phyloP scores from a whole-genome alignment of 371 early-diverging fungal species.

The Choanephora cucurbitarum region DNA sequence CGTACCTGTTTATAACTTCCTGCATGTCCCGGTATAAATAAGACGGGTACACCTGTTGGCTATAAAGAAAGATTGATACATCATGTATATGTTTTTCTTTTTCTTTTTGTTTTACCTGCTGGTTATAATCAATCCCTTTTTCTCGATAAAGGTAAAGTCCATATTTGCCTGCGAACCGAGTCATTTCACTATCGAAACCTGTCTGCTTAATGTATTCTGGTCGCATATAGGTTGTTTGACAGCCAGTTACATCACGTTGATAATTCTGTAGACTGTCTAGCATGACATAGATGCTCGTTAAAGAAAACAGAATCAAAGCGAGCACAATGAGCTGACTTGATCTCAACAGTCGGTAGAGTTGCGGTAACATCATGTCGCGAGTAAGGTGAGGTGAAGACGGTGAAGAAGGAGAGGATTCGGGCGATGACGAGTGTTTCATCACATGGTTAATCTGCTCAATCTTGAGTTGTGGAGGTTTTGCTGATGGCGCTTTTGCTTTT shows the following conservation, averaged over 20 bases:
- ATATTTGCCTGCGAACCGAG: conserved; percentile 78
- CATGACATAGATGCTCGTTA: conserved; percentile 35
- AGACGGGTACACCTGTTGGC: conserved; percentile 77
- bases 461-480: conserved; percentile 19
- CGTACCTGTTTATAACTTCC: conserved; percentile 91
- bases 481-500: conserved; percentile 2
- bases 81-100: not conserved
- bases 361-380: conserved; percentile 19
- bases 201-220: conserved; percentile 72
- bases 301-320: conserved; percentile 28
- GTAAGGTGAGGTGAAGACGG: conserved; percentile 27
- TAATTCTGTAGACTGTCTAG: conserved; percentile 61
- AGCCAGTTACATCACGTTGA: conserved; percentile 69
- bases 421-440: conserved; percentile 23
- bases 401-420: conserved; percentile 29
- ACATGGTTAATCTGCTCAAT: conserved; percentile 24
- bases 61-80: conserved; percentile 11
- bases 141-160: conserved; percentile 80
- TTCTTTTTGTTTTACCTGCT: conserved; percentile 45
- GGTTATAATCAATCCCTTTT: conserved; percentile 55
- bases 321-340: conserved; percentile 19
- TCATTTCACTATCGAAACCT: conserved; percentile 65
- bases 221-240: conserved; percentile 82
- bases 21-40: conserved; percentile 96
- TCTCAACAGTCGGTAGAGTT: conserved; percentile 23